Base-by-base conservation (phyloP, 225 moss, liverwort and hornwort species). In the Sphagnum tenellum region DNA sequence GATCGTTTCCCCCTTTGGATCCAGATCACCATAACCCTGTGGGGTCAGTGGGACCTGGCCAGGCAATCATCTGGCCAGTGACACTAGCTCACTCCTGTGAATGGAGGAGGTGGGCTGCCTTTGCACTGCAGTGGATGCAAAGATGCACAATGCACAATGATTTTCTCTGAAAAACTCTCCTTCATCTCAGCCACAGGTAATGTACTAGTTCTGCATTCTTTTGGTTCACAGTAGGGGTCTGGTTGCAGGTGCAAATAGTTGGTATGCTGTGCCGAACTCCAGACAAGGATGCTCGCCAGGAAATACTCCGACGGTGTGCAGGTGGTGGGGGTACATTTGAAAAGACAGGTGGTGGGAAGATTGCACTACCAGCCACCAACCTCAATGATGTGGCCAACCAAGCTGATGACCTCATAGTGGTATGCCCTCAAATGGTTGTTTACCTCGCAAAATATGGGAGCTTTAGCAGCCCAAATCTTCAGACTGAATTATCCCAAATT, bases 251-350 rank as follows among this genome's bases (percentile, higher is more conserved):
- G 64, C 98, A 93, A 85, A 86, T 99, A 66, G 89, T 93, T 46
- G 85, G 93, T 63, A 87, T 92, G 49, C 79, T 99, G 46, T 99
- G 98, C 72, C 83, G 85, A 44, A 99, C 93, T 62, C 64, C 83
- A 59, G 80, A 80, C 44, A 91, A 81, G 72, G 89, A 90, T 74
- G 90, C 90, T 65, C 90, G 98, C 66, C 93, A 89, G 81, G 98
- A 99, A 77, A 89, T 93, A 4, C 75, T 99, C 5, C 85, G 98
- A 71, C 87, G 98, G 67, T 98, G 93, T 59, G 98, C 98, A 67
- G 93, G 93, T 69, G 98, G 98, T 72, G 98, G 98, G 57, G 98
- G 98, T 45, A 84, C 79, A 12, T 99, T 93, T 64, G 83, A 85
- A 67, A 80, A 87, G 65, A 80, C 76, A 64, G 86, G 76, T 70